These are phyloP conservation scores for Xanthoconium stramineum DNA, from an alignment of 768 basidiomycete genomes.

Conservation along the genomic window DNA sequence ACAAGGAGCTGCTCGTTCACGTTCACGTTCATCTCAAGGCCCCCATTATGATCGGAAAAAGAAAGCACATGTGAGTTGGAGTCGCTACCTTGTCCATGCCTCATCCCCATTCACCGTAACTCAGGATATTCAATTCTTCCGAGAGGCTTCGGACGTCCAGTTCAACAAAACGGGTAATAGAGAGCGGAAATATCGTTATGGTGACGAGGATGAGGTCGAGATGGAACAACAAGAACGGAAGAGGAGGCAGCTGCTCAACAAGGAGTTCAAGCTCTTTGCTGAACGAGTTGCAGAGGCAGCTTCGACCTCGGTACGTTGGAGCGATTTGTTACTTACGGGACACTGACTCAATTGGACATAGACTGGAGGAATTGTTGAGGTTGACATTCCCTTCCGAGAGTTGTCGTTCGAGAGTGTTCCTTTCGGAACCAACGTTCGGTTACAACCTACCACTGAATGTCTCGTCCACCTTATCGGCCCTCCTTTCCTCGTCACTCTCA, in stretches of 20 bases:
- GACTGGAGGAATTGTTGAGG: constrained; percentile 82
- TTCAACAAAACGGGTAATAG: constrained; percentile 99
- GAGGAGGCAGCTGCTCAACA: constrained; percentile 84
- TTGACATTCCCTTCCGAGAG: constrained; percentile 96
- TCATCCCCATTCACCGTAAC: constrained; percentile 1
- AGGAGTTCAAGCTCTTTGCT: constrained; percentile 90
- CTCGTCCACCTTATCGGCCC: constrained; percentile 92
- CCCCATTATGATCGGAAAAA: constrained; percentile 99
- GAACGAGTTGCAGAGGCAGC: constrained; percentile 88
- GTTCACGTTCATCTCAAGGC: constrained; percentile 91
- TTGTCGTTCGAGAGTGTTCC: constrained; percentile 97
- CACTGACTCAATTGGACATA: constrained; percentile 26
- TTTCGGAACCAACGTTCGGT: constrained; percentile 78
- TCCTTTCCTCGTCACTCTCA: constrained; percentile 36
- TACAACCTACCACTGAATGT: constrained; percentile 96
- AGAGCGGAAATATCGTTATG: constrained; percentile 94
- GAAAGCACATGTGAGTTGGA: constrained; percentile 75
- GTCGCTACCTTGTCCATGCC: neutral
- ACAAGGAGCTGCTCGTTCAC: constrained; percentile 91
- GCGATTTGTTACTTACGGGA: neutral
- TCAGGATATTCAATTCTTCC: constrained; percentile 86
- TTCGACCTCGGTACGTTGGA: constrained; percentile 59
- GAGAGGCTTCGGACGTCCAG: constrained; percentile 60
- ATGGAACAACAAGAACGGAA: constrained; percentile 94
- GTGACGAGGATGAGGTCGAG: constrained; percentile 98